A percentile compares a stretch with the other conserved stretches of the same genome.
These are phyloP conservation scores for Diaporthe australafricana DNA, from an alignment of 2,329 filamentous ascomycete genomes.

Conservation along the genomic window DNA sequence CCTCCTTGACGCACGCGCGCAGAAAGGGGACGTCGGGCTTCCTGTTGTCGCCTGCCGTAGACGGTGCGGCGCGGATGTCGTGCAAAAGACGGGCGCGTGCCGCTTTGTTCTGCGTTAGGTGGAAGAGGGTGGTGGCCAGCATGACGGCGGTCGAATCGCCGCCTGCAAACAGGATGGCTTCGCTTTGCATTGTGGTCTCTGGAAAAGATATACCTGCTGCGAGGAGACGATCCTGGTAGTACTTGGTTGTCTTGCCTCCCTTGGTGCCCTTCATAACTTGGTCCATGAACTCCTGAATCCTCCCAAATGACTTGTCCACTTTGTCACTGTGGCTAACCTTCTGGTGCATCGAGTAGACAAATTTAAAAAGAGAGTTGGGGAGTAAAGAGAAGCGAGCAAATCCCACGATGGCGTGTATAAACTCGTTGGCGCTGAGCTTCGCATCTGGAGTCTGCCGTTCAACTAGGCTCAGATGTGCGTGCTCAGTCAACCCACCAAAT, in stretches of 20 bases:
- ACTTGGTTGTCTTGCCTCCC: not conserved
- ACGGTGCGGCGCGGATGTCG: constrained; percentile 61
- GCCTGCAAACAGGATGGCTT: constrained; percentile 57
- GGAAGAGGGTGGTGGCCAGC: constrained; percentile 63
- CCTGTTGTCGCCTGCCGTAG: constrained; percentile 56
- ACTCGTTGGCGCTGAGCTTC: constrained; percentile 19
- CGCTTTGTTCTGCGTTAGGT: constrained; percentile 65
- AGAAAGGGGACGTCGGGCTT: constrained; percentile 65
- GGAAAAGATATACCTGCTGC: constrained; percentile 9
- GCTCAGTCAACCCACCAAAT: constrained; percentile 28
- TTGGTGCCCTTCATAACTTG: not conserved
- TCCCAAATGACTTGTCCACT: constrained; percentile 4
- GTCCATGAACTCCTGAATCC: constrained; percentile 14
- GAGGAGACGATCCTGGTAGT: constrained; percentile 15
- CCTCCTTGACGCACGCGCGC: constrained; percentile 38
- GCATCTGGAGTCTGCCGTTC: not conserved
- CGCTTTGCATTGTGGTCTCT: constrained; percentile 17
- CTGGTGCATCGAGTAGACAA: constrained; percentile 2
- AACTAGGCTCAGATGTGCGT: not conserved
- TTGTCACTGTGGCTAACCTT: constrained; percentile 1
- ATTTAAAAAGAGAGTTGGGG: constrained; percentile 17
- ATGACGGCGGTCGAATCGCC: constrained; percentile 66
- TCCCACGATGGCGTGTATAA: constrained; percentile 26
- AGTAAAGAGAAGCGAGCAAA: constrained; percentile 32
- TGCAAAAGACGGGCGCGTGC: constrained; percentile 57